Evolutionary conservation across 2,329 filamentous ascomycete species (phyloP).

Genomic region (Ceratocystis eucalypticola): DNA sequence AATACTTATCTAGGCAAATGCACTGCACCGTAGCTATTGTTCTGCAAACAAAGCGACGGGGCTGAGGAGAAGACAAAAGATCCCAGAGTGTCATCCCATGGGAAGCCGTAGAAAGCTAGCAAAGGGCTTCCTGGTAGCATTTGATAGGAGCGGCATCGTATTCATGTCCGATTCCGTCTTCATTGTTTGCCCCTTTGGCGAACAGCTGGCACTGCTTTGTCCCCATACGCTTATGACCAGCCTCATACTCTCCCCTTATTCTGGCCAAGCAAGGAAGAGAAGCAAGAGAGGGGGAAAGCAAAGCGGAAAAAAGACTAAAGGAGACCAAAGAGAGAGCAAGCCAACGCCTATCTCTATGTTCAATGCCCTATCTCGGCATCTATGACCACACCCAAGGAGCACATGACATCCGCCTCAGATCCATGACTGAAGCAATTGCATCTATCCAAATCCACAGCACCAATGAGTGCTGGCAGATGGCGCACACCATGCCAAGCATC

Average conservation of each 20-base stretch:
- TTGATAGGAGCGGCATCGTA: neutral
- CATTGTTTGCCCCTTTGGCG: neutral
- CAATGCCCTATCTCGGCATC: neutral
- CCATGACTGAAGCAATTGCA: neutral
- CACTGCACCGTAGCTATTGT: neutral
- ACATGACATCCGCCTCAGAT: neutral
- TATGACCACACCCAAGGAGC: neutral
- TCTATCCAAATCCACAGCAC: neutral
- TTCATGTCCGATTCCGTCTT: neutral
- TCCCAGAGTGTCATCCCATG: neutral
- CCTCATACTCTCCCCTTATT: neutral
- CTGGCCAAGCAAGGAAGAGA: neutral
- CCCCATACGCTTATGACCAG: neutral
- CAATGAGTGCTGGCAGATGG: neutral
- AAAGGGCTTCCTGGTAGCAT: neutral
- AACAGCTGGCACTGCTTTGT: neutral
- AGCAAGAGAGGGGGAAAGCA: neutral
- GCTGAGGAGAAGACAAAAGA: neutral
- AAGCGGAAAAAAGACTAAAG: neutral
- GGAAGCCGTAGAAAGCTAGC: neutral
- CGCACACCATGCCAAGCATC: neutral
- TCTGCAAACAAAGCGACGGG: neutral
- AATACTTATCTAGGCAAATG: neutral
- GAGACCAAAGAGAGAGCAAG: neutral
- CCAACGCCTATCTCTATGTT: neutral